Conservation (phyloP, 164 flowering plant genomes). For the Aristolochia californica region DNA sequence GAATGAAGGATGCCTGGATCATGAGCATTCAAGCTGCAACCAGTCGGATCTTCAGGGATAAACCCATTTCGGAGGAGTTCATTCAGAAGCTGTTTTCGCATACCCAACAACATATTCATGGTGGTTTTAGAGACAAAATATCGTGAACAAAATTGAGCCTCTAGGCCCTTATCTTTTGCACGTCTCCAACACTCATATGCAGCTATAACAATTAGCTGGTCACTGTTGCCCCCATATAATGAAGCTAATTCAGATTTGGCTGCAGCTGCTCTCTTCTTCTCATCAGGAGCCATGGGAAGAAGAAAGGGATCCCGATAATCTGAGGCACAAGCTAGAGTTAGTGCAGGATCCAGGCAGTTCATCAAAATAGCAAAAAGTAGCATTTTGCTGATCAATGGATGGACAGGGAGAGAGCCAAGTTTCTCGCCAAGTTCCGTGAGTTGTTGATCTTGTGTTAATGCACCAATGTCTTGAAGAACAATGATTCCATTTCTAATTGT, state of each 20-base stretch:
- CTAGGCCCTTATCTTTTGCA: constrained; percentile 61
- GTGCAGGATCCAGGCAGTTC: constrained; percentile 94
- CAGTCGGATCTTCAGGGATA: constrained; percentile 43
- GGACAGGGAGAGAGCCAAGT: constrained; percentile 77
- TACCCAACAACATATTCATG: constrained; percentile 58
- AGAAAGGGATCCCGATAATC: constrained; percentile 73
- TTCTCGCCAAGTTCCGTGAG: constrained; percentile 82
- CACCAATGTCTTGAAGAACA: constrained; percentile 88
- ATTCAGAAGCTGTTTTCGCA: constrained; percentile 68
- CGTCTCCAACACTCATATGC: constrained; percentile 86
- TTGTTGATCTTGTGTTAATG: constrained; percentile 53
- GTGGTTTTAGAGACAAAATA: constrained; percentile 57
- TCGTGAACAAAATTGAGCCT: constrained; percentile 49
- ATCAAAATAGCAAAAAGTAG: constrained; percentile 71
- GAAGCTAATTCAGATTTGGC: constrained; percentile 70
- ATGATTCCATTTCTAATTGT: constrained; percentile 62
- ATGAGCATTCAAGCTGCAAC: constrained; percentile 58
- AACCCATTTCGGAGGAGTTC: constrained; percentile 60
- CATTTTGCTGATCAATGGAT: constrained; percentile 91
- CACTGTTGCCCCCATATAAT: constrained; percentile 70
- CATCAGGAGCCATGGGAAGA: constrained; percentile 58
- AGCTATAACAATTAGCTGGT: constrained; percentile 71
- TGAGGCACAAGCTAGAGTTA: constrained; percentile 86
- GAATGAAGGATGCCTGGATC: constrained; percentile 84
- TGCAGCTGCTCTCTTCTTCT: constrained; percentile 52